These are phyloP conservation scores for Umbelopsis sp. DNA, from an alignment of 371 early-diverging fungal genomes.

Conservation along the genomic window DNA sequence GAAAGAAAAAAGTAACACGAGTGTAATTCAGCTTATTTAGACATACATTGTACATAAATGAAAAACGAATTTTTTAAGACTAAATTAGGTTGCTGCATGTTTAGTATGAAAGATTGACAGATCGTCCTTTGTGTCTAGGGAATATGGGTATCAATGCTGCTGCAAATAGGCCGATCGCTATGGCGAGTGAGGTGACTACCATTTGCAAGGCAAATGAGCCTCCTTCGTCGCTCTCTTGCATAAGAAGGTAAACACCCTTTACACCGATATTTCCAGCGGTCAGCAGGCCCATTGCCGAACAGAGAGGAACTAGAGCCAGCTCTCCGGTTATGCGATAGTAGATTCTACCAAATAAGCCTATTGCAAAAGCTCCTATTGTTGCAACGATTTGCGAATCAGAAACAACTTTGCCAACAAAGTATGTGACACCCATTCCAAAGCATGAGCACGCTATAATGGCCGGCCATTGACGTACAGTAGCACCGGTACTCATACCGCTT, in stretches of 20 bases:
- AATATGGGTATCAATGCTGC: conserved; percentile 27
- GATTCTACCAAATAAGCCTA: conserved; percentile 49
- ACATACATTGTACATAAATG: conserved; percentile 15
- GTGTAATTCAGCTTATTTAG: not conserved
- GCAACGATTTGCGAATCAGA: conserved; percentile 36
- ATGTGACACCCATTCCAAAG: conserved; percentile 27
- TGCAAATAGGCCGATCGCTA: conserved; percentile 48
- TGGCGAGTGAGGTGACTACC: conserved; percentile 47
- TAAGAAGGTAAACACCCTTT: conserved; percentile 40
- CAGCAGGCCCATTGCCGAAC: conserved; percentile 39
- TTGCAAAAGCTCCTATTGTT: conserved; percentile 49
- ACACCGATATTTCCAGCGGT: conserved; percentile 52
- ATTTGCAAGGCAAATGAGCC: conserved; percentile 51
- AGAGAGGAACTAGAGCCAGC: conserved; percentile 41
- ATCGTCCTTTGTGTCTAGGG: not conserved
- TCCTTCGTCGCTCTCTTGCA: conserved; percentile 45
- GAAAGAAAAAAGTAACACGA: not conserved
- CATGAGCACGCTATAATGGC: conserved; percentile 27
- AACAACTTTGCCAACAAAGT: conserved; percentile 24
- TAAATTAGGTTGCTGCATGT: not conserved
- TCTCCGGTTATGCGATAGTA: conserved; percentile 47
- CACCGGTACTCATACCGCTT: conserved; percentile 27
- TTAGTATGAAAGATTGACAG: not conserved
- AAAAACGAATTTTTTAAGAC: not conserved
- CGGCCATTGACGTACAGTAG: conserved; percentile 26